These are phyloP conservation scores for Pythium aphanidermatum DNA, from an alignment of 352 stramenopile genomes.

Conservation along the genomic window DNA sequence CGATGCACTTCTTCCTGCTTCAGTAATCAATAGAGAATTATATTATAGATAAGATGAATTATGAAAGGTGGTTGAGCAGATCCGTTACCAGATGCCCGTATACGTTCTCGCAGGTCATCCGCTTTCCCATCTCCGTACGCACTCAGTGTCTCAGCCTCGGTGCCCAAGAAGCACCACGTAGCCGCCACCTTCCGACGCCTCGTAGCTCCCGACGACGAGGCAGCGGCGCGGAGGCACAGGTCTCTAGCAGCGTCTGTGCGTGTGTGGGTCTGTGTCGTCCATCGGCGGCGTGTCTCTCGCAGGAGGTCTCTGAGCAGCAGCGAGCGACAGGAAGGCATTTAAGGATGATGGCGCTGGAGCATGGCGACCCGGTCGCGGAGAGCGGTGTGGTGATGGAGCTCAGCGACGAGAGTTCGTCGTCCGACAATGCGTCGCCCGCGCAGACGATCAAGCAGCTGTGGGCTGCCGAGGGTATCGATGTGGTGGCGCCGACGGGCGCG, in stretches of 20 bases:
- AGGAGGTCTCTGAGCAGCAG: not conserved
- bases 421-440: constrained; percentile 5
- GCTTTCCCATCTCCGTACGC: too few relatives aligned
- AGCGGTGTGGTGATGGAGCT: constrained; percentile 5
- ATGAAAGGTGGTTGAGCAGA: too few relatives aligned
- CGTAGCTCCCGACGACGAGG: too few relatives aligned
- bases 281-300: constrained; percentile 1
- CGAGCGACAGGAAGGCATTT: too few relatives aligned
- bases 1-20: too few relatives aligned
- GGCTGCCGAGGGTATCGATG: constrained; percentile 19
- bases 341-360: not conserved
- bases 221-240: not conserved
- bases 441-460: constrained; percentile 18
- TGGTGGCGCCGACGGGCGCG: constrained; percentile 1
- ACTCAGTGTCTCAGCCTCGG: too few relatives aligned
- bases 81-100: too few relatives aligned
- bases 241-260: not conserved
- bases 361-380: constrained; percentile 1
- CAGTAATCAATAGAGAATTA: too few relatives aligned
- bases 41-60: too few relatives aligned
- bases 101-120: too few relatives aligned
- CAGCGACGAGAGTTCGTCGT: constrained; percentile 10
- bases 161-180: too few relatives aligned
- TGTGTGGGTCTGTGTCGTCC: constrained; percentile 1
- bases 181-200: too few relatives aligned